These are phyloP conservation scores for Rhizophagus clarus DNA, from an alignment of 192 early-diverging fungal species.

Conservation along the genomic window DNA sequence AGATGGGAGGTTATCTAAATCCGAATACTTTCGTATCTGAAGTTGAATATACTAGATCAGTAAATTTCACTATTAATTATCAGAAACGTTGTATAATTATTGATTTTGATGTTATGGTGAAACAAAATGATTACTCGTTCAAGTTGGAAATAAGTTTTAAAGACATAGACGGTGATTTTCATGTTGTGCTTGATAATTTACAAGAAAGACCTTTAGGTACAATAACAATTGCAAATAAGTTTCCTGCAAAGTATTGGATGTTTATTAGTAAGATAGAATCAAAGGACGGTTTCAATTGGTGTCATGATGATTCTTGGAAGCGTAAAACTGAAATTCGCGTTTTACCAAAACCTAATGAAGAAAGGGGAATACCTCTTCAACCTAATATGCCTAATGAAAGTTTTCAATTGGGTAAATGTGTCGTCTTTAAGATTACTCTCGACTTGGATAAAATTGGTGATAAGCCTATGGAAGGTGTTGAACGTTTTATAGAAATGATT, in stretches of 20 bases:
- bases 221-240: slow-evolving; percentile 46
- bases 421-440: slow-evolving; percentile 39
- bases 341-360: background rate
- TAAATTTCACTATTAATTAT: slow-evolving; percentile 32
- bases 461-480: background rate
- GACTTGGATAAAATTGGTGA: background rate
- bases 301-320: slow-evolving; percentile 30
- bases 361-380: slow-evolving; percentile 29
- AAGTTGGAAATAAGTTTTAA: slow-evolving; percentile 43
- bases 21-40: slow-evolving; percentile 34
- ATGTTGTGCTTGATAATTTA: slow-evolving; percentile 30
- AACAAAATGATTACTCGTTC: background rate
- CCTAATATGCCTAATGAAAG: slow-evolving; percentile 32
- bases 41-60: background rate
- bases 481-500: slow-evolving; percentile 19
- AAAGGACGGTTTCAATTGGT: slow-evolving; percentile 26
- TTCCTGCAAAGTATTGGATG: slow-evolving; percentile 45
- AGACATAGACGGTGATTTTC: slow-evolving; percentile 31
- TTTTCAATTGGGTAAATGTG: slow-evolving; percentile 46
- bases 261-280: slow-evolving; percentile 22
- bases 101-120: slow-evolving; percentile 25
- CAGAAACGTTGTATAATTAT: slow-evolving; percentile 31
- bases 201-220: background rate
- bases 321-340: slow-evolving; percentile 40
- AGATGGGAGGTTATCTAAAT: slow-evolving; percentile 32